Evolutionary conservation across 176 grass and related monocot species (phyloP), one percentile per base, ranked within the genome.

Genomic region (Tillandsia leiboldiana): DNA sequence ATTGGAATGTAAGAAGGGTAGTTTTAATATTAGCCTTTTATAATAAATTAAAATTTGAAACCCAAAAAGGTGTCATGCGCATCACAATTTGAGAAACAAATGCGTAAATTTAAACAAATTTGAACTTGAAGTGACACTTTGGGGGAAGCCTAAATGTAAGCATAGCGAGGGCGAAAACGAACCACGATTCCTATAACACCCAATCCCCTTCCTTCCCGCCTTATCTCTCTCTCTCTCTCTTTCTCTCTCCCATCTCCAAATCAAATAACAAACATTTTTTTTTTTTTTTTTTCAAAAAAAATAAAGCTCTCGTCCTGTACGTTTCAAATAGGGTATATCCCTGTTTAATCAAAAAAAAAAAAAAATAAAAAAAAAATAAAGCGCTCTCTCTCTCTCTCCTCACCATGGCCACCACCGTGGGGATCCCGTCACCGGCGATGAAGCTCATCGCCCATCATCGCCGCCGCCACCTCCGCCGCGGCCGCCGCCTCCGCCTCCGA

Each of bases 341-440:
- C n/a, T n/a, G n/a, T n/a, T n/a, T n/a, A n/a, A n/a, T n/a, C n/a
- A n/a, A n/a, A n/a, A n/a, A n/a, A n/a, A n/a, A 52, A 24, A 24
- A 66, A 51, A 7, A 18, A 57, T 11, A 13, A 48, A 52, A 24
- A 24, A 66, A 51, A 7, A 18, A 57, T 11, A 13, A 48, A 49
- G 23, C 48, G n/a, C n/a, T 10, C 51, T 48, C 56, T 54, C 66
- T 65, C 67, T 64, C 26, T 28, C 48, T 15, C 12, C 10, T 70
- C 51, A 27, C 10, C 26, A 78, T 78, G 75, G 66, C 67, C 22
- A 68, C 50, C 49, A 23, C 72, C 11, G 33, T 42, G 33, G 77
- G 59, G 17, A 79, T 72, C 51, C 71, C 78, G 13, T 73, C 78
- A n/a, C 78, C 70, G 51, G 27, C 71, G 33, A 67, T 66, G 13